Percentiles rank a stretch among this genome's conserved stretches.
Conservation (phyloP, 1,284 basidiomycete species). For the Naganishia sp. region DNA sequence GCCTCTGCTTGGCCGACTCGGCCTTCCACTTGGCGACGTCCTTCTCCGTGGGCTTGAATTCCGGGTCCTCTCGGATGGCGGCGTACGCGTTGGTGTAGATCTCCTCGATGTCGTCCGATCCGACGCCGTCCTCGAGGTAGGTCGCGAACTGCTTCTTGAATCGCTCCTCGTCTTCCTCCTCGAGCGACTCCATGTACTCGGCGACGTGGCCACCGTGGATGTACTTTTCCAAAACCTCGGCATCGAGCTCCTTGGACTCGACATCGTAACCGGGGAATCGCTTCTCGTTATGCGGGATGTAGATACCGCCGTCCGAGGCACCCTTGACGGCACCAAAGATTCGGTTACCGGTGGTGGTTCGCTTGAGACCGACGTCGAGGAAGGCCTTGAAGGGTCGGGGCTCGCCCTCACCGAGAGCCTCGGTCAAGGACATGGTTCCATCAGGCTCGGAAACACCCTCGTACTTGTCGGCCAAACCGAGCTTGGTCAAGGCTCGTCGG, state of each 20-base stretch:
- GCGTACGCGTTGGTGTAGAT: slow-evolving; percentile 87
- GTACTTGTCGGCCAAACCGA: slow-evolving; percentile 98
- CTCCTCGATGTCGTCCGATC: slow-evolving; percentile 97
- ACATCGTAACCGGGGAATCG: slow-evolving; percentile 98
- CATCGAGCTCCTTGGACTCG: slow-evolving; percentile 90
- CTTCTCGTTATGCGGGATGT: slow-evolving; percentile 96
- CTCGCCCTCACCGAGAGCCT: slow-evolving; percentile 82
- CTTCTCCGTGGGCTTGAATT: slow-evolving; percentile 90
- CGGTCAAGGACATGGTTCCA: slow-evolving; percentile 79
- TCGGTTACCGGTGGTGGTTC: slow-evolving; percentile 96
- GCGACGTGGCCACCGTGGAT: slow-evolving; percentile 98
- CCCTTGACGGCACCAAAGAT: slow-evolving; percentile 99
- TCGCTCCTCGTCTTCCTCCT: slow-evolving; percentile 99
- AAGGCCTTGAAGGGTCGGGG: slow-evolving; percentile 98
- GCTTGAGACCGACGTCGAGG: slow-evolving; percentile 97
- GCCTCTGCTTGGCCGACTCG: slow-evolving; percentile 75
- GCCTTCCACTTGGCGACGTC: slow-evolving; percentile 82
- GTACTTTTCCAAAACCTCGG: slow-evolving; percentile 95
- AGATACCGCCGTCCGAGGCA: slow-evolving; percentile 96
- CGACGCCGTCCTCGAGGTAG: slow-evolving; percentile 93
- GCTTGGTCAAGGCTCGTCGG: slow-evolving; percentile 90
- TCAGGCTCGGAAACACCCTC: slow-evolving; percentile 92
- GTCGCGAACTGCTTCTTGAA: slow-evolving; percentile 99
- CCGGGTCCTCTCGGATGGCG: slow-evolving; percentile 92
- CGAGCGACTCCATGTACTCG: slow-evolving; percentile 99